Conservation (phyloP, 768 basidiomycete species). For the Pseudohyphozyma bogoriensis region DNA sequence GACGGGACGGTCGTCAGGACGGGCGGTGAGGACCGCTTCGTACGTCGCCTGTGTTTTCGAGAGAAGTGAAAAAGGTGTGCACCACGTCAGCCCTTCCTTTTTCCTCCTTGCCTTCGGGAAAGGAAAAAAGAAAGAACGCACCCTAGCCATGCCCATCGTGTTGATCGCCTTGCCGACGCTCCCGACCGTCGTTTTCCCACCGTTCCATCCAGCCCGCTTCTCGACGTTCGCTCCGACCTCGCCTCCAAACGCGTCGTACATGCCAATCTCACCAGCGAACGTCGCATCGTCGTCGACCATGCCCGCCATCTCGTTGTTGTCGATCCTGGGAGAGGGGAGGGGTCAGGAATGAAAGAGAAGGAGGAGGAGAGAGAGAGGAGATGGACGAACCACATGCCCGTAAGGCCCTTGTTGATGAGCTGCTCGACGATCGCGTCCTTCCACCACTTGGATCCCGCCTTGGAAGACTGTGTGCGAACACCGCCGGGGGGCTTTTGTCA, state of each 20-base stretch:
- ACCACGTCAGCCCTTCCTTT: too few species aligned
- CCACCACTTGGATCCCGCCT: neutral
- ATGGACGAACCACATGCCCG: neutral
- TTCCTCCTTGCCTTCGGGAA: neutral
- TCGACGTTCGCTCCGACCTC: neutral
- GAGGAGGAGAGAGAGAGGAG: neutral
- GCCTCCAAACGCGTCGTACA: neutral
- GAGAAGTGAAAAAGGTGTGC: neutral
- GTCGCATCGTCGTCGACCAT: neutral
- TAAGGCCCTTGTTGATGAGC: neutral
- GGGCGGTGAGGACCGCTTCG: neutral
- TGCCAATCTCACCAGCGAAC: neutral
- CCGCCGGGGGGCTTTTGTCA: too few species aligned
- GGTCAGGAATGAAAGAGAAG: neutral
- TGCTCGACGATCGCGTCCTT: neutral
- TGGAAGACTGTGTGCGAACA: neutral
- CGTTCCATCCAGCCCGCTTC: neutral
- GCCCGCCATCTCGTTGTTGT: slow-evolving; percentile 6
- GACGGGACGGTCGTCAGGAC: neutral
- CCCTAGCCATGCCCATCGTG: neutral
- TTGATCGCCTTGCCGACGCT: neutral
- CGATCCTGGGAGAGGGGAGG: neutral
- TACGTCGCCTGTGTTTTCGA: neutral
- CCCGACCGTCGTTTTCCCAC: neutral
- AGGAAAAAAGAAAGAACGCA: neutral